Evolutionary conservation across 257 asterid genomes (phyloP), one percentile per base, ranked within the genome.

Genomic region (Linaria vulgaris): DNA sequence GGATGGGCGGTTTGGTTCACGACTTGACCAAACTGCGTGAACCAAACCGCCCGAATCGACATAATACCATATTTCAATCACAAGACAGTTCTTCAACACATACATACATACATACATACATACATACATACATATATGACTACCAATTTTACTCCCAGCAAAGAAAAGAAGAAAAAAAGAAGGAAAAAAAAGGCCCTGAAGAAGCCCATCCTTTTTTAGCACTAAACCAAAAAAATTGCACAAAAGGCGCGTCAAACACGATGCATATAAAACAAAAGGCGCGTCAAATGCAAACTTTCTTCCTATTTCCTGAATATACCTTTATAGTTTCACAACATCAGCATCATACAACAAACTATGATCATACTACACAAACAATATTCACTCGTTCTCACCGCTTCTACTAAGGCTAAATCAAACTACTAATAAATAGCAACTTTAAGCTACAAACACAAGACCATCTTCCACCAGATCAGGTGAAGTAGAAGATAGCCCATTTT

Each of bases 381-480:
- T 38, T 54, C 56, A 55, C 63, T 24, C 64, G 25, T 63, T 61
- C 67, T 51, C 67, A 49, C 17, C 25, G 10, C 34, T 66, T 69
- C 63, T 66, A 67, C 14, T 61, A 24, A 49, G 34, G 3, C 56
- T 48, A 15, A 68, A 59, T 53, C 72, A 66, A 60, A 72, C 41
- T 61, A 71, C 30, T 16, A 43, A 59, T 68, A 72, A 72, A 61
- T 71, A 44, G 60, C 64, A 64, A 68, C 57, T 24, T 54, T 54
- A 64, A 59, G 41, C 76, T 69, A 73, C 77, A 79, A n/a, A 72
- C 67, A 61, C 6, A 44, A 59, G 47, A 56, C 67, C 57, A 56
- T 27, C 37, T 20, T 44, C 63, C 56, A 30, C 51, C 72, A 64
- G 63, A 54, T 12, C 50, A 64, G 47, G 59, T 12, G 11, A 63